Conservation (phyloP, 2,329 filamentous ascomycete species). For the Colletotrichum abscissum region DNA sequence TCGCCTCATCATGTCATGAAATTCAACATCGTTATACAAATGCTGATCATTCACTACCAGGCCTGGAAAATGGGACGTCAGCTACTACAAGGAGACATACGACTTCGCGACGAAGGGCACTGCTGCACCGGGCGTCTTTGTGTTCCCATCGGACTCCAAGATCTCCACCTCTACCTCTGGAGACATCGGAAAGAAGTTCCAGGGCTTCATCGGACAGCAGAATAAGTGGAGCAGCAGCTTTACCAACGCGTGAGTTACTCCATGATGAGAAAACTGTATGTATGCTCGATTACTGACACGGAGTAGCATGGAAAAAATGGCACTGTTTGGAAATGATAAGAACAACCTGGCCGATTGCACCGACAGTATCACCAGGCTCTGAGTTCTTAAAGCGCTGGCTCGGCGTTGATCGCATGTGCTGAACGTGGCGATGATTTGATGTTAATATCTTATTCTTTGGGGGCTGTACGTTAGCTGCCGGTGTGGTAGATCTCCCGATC, state of each 20-base stretch:
- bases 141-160: constrained; percentile 54
- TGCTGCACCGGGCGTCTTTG: constrained; percentile 49
- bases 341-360: constrained; percentile 66
- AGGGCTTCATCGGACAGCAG: constrained; percentile 54
- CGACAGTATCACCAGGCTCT: constrained; percentile 7
- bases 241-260: constrained; percentile 43
- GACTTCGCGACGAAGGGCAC: constrained; percentile 42
- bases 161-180: constrained; percentile 50
- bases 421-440: not conserved
- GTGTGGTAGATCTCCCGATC: not conserved
- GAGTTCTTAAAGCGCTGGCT: not conserved
- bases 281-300: constrained; percentile 49
- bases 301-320: constrained; percentile 47
- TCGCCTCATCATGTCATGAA: not conserved
- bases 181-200: constrained; percentile 46
- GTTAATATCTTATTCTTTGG: not conserved
- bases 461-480: not conserved
- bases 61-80: constrained; percentile 63
- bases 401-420: not conserved
- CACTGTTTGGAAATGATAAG: constrained; percentile 67
- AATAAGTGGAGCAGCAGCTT: constrained; percentile 31
- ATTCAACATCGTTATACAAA: not conserved
- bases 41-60: not conserved
- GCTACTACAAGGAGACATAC: constrained; percentile 59
- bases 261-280: constrained; percentile 53